Percentiles rank a stretch among this genome's conserved stretches.
These are phyloP conservation scores for Vaccinium vitisidaea DNA, from an alignment of 148 eudicot genomes.

Conservation along the genomic window DNA sequence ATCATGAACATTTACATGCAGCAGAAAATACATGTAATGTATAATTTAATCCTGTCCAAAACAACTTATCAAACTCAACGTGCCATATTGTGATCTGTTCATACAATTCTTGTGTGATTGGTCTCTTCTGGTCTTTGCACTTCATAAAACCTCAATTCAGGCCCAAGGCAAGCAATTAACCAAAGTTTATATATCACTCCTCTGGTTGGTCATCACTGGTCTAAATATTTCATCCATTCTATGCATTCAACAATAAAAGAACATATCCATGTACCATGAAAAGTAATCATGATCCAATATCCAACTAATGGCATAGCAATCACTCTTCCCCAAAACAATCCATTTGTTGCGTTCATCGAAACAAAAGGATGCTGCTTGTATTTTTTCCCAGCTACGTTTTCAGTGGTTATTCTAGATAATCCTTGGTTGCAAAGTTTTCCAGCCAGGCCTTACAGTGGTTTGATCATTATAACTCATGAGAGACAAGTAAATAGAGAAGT, in stretches of 20 bases:
- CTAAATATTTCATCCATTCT: background rate
- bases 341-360: background rate
- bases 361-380: background rate
- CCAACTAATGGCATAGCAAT: background rate
- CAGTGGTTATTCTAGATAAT: background rate
- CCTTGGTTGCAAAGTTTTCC: background rate
- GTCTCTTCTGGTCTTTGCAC: background rate
- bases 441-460: background rate
- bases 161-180: background rate
- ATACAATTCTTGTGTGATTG: background rate
- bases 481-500: background rate
- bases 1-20: background rate
- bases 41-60: background rate
- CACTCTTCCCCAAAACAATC: background rate
- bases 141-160: background rate
- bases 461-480: background rate
- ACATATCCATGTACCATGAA: background rate
- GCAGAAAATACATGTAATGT: background rate
- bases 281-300: background rate
- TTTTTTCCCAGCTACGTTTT: background rate
- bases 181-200: conserved; percentile 4
- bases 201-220: background rate
- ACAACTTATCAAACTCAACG: background rate
- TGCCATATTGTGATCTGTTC: background rate
- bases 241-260: background rate